Base-by-base conservation (phyloP, 129 eudicot genomes). In the Helianthus tuberosus region DNA sequence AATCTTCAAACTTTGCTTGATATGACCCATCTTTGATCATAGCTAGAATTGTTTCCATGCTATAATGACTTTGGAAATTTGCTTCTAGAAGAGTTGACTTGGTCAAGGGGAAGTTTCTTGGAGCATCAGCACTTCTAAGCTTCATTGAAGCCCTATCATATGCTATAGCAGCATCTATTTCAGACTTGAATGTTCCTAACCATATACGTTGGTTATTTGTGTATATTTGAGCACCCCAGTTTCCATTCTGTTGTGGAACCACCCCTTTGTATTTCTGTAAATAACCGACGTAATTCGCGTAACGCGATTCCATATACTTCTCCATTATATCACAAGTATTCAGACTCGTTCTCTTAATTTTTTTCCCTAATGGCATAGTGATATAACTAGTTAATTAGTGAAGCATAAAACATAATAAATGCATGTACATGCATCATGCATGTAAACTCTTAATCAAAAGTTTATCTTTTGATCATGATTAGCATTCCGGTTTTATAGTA, bases 181-280 rank as follows among this genome's bases (percentile, higher is more conserved):
- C 92, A 0, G 92, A 69, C 46, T 75, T 87, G 77, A 92, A 92
- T 10, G 96, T 92, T 27, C 98, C 98, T 11, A 89, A 71, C 97
- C 97, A 92, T 48, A 89, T 86, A 14, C 96, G 76, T 9, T 80
- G 88, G 29, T 89, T 88, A 38, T 91, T 82, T 35, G 89, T 89
- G 62, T 89, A 92, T 23, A 92, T 85, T 54, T 92, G 96, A 3
- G 98, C 94, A 6, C 98, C 98, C 96, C 94, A 92, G 9, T 89
- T 83, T 5, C 96, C 98, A 36, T 89, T 89, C 12, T 51, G 79
- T 69, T 85, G 91, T 11, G 75, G 65, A 25, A 87, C 93, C n/a
- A 89, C 98, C 1, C 98, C 98, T 81, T 85, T 92, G 82, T 78
- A 92, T 75, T 66, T 84, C 8, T 82, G 85, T 16, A 55, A 73